Base-by-base conservation (phyloP, 192 early-diverging fungal species). In the Backusella sp. region DNA sequence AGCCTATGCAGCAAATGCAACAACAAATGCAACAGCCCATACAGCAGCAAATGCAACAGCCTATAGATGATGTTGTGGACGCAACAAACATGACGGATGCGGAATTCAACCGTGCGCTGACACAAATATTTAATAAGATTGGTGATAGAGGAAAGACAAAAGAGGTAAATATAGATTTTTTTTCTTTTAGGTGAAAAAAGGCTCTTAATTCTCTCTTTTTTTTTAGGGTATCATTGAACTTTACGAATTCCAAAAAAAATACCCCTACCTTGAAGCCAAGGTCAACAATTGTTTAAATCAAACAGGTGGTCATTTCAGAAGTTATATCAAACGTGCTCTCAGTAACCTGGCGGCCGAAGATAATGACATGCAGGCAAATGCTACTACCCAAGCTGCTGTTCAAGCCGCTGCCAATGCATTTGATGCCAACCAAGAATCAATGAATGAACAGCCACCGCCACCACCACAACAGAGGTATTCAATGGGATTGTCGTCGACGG, bases 91-190 rank as follows among this genome's bases (percentile, higher is more conserved):
- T 89, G 23, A 49, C 85, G 28, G 89, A 91, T 42, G 79, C 85
- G n/a, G 91, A 95, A 73, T 83, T 92, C 52, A 90, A 94, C 70
- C 80, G 80, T 70, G 75, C 83, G 35, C 72, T 96, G 34, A 90
- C 86, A 9, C 83, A 86, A 36, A 92, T 96, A 66, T 96, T 94
- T 76, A 86, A 80, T 5, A 90, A 92, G 77, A 92, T 96, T 73
- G 87, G 89, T 28, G 86, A 86, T 26, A 81, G 90, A 53, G 90
- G 92, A 32, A 79, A 90, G 46, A 92, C 91, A 0, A 93, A 92
- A 75, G 84, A 90, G 80, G 88, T 88, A 79, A 46, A 17, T 30
- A 19, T 42, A 41, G 7, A 41, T 41, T 41, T 41, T 28, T 28
- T 28, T 32, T 32, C 32, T 32, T 3, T 32, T 3, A 32, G 2